These are phyloP conservation scores for Wallacemonas rigidus DNA, from an alignment of 208 protist genomes.

Conservation along the genomic window DNA sequence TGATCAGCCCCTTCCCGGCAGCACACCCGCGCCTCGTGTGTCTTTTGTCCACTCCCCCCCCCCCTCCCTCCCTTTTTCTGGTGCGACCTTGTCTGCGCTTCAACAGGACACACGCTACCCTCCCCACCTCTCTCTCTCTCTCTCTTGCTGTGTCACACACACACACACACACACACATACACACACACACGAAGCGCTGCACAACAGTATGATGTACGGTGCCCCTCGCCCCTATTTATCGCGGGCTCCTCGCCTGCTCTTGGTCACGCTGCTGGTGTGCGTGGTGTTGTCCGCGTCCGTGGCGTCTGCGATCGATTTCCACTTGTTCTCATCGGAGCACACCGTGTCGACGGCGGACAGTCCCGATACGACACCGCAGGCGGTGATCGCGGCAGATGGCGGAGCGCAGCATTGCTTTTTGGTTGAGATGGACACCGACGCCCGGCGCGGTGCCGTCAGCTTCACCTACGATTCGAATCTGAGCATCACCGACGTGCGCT, in stretches of 20 bases:
- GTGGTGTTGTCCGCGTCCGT: background rate
- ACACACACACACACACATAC: constrained; percentile 11
- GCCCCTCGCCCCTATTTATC: no score
- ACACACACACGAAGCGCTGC: background rate
- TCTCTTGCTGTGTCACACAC: constrained; percentile 2
- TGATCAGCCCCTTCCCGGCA: background rate
- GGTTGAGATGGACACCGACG: constrained; percentile 8
- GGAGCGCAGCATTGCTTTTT: constrained; percentile 18
- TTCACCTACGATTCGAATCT: constrained; percentile 48
- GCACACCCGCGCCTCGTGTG: background rate
- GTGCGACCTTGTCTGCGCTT: no score
- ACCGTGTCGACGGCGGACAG: constrained; percentile 7
- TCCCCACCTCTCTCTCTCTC: background rate
- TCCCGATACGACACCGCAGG: background rate
- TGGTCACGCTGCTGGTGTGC: background rate
- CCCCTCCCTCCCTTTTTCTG: constrained; percentile 9
- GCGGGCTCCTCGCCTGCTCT: background rate
- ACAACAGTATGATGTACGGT: background rate
- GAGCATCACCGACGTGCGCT: constrained; percentile 22
- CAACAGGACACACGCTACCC: no score
- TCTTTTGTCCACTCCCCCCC: background rate
- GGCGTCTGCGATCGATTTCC: constrained; percentile 1
- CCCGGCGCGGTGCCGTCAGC: constrained; percentile 24
- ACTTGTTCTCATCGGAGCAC: constrained; percentile 13
- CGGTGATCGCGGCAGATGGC: constrained; percentile 4